Evolutionary conservation across 345 rosid species (phyloP).

Genomic region (Eutrema japonicum): DNA sequence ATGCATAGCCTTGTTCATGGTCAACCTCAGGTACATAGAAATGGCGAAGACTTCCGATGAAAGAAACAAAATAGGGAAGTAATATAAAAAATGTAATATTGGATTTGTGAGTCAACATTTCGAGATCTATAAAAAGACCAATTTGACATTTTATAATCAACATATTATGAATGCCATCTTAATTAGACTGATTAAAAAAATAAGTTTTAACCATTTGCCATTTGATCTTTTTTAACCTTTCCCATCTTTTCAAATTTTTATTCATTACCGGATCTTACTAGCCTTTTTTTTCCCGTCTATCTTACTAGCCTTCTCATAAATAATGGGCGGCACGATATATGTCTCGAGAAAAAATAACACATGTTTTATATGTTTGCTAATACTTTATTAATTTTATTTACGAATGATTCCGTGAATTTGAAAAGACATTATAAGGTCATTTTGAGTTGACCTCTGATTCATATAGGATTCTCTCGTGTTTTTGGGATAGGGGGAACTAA

Average conservation of each 20-base stretch:
- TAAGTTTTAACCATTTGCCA: not conserved
- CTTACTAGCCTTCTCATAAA: not conserved
- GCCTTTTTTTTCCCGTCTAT: not conserved
- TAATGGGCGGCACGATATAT: not conserved
- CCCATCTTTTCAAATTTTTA: not conserved
- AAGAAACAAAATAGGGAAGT: not conserved
- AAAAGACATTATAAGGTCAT: not conserved
- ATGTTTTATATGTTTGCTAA: not conserved
- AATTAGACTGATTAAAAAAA: not conserved
- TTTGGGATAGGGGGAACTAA: not conserved
- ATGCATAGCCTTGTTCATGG: not conserved
- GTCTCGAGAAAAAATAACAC: not conserved
- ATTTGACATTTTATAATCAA: conserved; percentile 6
- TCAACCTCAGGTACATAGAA: conserved; percentile 2
- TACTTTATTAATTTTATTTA: not conserved
- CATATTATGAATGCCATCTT: not conserved
- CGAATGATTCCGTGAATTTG: not conserved
- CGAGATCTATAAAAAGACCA: conserved; percentile 4
- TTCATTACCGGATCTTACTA: not conserved
- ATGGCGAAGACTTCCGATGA: not conserved
- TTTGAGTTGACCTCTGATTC: conserved; percentile 10
- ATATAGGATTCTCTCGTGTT: not conserved
- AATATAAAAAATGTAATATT: conserved; percentile 12
- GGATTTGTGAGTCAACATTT: conserved; percentile 27
- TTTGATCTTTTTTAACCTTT: not conserved